Evolutionary conservation across 1,284 basidiomycete genomes (phyloP).

Genomic region (Naganishia cerealis): DNA sequence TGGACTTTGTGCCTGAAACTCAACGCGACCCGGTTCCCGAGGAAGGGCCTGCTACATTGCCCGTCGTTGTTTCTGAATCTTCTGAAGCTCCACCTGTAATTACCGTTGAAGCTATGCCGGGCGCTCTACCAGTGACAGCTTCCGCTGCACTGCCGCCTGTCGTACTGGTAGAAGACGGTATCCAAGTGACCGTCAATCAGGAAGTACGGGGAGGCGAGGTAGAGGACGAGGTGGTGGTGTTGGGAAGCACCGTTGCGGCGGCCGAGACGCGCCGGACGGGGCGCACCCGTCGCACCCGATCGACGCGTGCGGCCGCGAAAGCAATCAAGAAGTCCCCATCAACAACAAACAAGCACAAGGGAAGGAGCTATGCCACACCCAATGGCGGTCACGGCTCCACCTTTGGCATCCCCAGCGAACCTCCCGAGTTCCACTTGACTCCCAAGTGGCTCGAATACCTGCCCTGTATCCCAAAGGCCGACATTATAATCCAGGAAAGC

Average conservation of each 20-base stretch:
- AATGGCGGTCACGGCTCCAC: neutral
- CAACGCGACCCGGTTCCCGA: constrained; percentile 8
- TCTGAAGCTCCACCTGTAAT: too few relatives aligned
- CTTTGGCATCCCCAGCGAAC: constrained; percentile 1
- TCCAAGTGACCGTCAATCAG: neutral
- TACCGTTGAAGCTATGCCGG: too few relatives aligned
- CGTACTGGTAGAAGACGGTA: neutral
- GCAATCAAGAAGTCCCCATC: constrained; percentile 10
- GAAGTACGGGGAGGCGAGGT: neutral
- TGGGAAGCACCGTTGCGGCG: neutral
- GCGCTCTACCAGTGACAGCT: too few relatives aligned
- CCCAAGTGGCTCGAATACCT: constrained; percentile 23
- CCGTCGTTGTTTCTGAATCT: neutral
- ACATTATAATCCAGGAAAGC: constrained; percentile 1
- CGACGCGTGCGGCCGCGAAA: constrained; percentile 18
- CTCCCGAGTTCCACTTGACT: constrained; percentile 17
- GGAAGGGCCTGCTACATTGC: neutral
- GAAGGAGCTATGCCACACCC: neutral
- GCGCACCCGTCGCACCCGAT: constrained; percentile 27
- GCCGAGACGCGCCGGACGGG: constrained; percentile 6
- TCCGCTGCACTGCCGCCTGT: neutral
- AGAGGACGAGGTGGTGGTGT: neutral
- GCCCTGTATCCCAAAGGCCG: neutral
- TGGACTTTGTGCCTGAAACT: constrained; percentile 11
- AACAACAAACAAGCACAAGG: constrained; percentile 6